These are phyloP conservation scores for Suillus variegatus DNA, from an alignment of 768 basidiomycete species.

Conservation along the genomic window DNA sequence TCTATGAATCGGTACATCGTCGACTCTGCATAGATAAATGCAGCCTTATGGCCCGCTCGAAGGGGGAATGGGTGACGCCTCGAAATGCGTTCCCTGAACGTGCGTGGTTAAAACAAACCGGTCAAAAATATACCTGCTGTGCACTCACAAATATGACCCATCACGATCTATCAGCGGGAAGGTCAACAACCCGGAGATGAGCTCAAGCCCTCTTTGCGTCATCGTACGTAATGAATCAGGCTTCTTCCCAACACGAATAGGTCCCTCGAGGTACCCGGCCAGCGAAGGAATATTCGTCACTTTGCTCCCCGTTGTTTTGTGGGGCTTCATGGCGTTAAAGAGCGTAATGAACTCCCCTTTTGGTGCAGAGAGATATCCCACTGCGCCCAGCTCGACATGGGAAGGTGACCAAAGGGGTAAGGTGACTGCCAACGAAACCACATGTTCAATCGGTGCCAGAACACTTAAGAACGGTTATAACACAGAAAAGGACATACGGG, in stretches of 20 bases:
- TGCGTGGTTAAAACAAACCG: conserved; percentile 44
- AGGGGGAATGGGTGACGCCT: conserved; percentile 58
- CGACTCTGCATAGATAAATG: conserved; percentile 64
- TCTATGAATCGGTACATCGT: conserved; percentile 69
- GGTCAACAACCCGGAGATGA: conserved; percentile 48
- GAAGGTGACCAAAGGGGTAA: conserved; percentile 69
- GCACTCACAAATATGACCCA: conserved; percentile 43
- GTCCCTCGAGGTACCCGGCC: conserved; percentile 54
- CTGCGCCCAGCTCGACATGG: conserved; percentile 58
- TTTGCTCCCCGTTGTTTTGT: conserved; percentile 39
- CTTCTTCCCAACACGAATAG: conserved; percentile 38
- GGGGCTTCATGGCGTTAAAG: conserved; percentile 61
- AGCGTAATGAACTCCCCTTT: conserved; percentile 64
- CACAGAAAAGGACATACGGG: conserved; percentile 45
- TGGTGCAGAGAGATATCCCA: conserved; percentile 68
- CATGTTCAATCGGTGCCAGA: neutral
- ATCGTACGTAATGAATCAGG: conserved; percentile 52
- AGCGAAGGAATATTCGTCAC: conserved; percentile 54
- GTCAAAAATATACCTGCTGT: conserved; percentile 50
- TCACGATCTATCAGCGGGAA: conserved; percentile 39
- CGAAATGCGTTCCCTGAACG: conserved; percentile 40
- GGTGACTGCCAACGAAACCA: conserved; percentile 40
- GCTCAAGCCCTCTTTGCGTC: conserved; percentile 57
- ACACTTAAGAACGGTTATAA: neutral
- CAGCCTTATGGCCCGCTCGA: conserved; percentile 62